Percentiles rank a stretch among this genome's conserved stretches.
These are phyloP conservation scores for Sporothrix schenckii DNA, from an alignment of 2,329 filamentous ascomycete species.

Conservation along the genomic window DNA sequence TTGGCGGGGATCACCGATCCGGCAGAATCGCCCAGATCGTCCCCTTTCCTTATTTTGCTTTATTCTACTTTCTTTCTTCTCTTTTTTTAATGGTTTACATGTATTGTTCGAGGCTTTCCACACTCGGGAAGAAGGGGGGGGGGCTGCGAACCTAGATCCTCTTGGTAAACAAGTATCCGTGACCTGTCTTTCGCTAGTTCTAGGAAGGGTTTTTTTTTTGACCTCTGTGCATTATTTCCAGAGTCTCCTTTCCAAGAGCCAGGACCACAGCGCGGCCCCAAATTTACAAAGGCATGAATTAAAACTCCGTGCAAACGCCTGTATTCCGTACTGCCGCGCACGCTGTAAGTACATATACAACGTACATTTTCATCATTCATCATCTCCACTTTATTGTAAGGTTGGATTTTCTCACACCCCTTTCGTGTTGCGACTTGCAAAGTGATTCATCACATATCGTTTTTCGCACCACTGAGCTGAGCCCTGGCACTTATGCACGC, in stretches of 20 bases:
- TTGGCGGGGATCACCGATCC: constrained; percentile 28
- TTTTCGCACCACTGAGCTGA: no score
- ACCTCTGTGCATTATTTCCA: not conserved
- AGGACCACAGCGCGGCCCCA: not conserved
- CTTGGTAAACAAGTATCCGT: not conserved
- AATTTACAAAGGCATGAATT: not conserved
- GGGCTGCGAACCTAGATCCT: not conserved
- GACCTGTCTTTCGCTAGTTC: not conserved
- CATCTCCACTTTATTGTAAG: not conserved
- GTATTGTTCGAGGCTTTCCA: constrained; percentile 5
- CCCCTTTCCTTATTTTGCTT: not conserved
- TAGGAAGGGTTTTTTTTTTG: not conserved
- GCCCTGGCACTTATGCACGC: not conserved
- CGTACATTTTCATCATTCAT: not conserved
- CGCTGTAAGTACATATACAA: no score
- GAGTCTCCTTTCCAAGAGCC: not conserved
- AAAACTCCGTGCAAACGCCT: not conserved
- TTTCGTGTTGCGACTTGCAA: constrained; percentile 3
- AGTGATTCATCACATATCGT: constrained; percentile 17
- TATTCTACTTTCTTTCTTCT: no score
- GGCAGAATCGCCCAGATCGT: constrained; percentile 21
- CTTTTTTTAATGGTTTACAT: not conserved
- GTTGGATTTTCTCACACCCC: not conserved
- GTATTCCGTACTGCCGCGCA: not conserved
- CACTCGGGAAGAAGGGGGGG: not conserved